These are phyloP conservation scores for Ulota crispa DNA, from an alignment of 225 moss, liverwort and hornwort species.

Conservation along the genomic window DNA sequence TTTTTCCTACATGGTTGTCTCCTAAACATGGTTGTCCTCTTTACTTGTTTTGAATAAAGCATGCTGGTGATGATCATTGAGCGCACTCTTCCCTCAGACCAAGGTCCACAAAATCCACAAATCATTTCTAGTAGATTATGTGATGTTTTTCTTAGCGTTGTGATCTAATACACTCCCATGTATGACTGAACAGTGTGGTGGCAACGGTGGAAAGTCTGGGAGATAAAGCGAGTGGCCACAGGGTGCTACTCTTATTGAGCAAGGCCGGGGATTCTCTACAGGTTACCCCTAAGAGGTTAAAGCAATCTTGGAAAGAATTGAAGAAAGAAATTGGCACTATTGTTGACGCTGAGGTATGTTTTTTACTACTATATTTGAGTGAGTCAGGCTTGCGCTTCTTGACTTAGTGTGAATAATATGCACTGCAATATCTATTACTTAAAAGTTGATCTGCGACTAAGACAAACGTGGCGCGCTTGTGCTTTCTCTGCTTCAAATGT, in stretches of 20 bases:
- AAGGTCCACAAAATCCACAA: background rate
- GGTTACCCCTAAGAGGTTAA: constrained; percentile 32
- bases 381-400: background rate
- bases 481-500: background rate
- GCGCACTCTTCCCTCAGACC: background rate
- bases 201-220: constrained; percentile 65
- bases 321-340: constrained; percentile 62
- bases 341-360: constrained; percentile 78
- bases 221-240: constrained; percentile 57
- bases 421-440: background rate
- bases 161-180: background rate
- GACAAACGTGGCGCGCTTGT: background rate
- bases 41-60: background rate
- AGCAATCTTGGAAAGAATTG: constrained; percentile 61
- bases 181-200: constrained; percentile 51
- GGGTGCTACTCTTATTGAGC: constrained; percentile 61
- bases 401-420: background rate
- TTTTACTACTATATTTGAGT: background rate
- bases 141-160: background rate
- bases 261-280: constrained; percentile 36
- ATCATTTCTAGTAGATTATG: background rate
- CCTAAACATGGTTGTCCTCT: background rate
- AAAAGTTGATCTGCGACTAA: background rate
- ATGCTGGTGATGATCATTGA: background rate
- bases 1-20: background rate